A percentile compares a stretch with the other conserved stretches of the same genome.
Conservation (phyloP, 1,284 basidiomycete species). For the Amylostereum chailletii region DNA sequence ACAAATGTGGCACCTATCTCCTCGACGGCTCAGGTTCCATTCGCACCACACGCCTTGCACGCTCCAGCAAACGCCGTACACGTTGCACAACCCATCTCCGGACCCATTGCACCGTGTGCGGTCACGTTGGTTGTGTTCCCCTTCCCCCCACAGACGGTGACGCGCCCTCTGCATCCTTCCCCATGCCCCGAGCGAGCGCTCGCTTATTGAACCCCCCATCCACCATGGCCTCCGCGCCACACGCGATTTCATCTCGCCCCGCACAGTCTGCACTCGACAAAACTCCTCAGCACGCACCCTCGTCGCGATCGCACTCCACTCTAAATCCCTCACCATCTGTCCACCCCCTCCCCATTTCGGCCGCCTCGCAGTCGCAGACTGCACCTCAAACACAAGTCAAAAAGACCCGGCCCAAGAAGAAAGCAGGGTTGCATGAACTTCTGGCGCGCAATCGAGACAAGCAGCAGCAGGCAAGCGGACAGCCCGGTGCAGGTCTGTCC, state of each 20-base stretch:
- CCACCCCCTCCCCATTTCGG: not conserved
- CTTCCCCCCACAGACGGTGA: conserved; percentile 4
- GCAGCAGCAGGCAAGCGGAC: conserved; percentile 29
- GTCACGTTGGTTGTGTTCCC: conserved; percentile 8
- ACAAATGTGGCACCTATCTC: conserved; percentile 40
- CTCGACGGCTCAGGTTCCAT: conserved; percentile 20
- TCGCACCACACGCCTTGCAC: conserved; percentile 14
- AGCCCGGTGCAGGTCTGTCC: conserved; percentile 33
- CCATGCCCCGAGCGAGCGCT: too few species aligned
- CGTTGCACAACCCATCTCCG: too few species aligned
- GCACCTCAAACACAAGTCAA: conserved; percentile 1
- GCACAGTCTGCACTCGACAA: too few species aligned
- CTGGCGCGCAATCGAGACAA: conserved; percentile 49
- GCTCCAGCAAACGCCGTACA: conserved; percentile 7
- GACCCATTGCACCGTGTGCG: conserved; percentile 5
- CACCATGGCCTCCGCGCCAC: too few species aligned
- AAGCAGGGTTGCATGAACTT: conserved; percentile 48
- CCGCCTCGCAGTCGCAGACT: not conserved
- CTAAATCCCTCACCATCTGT: not conserved
- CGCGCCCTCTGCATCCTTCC: too few species aligned
- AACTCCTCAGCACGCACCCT: not conserved
- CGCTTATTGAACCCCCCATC: too few species aligned
- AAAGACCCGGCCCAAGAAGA: conserved; percentile 32
- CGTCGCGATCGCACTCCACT: conserved; percentile 1
- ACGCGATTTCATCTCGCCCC: too few species aligned